These are phyloP conservation scores for Eucalyptus erythrocorys DNA, from an alignment of 345 rosid species.

Conservation along the genomic window DNA sequence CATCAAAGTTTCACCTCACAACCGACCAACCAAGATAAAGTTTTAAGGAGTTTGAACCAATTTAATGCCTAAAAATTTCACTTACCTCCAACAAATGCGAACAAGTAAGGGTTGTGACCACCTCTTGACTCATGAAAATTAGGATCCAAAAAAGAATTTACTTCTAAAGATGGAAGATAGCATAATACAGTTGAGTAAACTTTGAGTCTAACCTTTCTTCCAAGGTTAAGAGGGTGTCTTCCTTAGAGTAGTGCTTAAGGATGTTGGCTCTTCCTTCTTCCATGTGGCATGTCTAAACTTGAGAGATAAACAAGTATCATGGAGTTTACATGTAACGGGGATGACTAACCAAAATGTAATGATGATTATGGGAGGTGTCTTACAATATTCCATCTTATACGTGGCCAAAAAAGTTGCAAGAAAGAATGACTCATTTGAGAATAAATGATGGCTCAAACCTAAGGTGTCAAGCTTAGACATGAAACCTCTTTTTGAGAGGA, in stretches of 20 bases:
- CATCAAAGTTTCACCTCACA: neutral
- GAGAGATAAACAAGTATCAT: no score
- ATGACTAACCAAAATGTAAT: no score
- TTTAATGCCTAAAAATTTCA: neutral
- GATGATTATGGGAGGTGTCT: neutral
- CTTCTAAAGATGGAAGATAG: neutral
- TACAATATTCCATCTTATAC: neutral
- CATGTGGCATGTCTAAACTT: no score
- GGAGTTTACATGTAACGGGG: no score
- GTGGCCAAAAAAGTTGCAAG: neutral
- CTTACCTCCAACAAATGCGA: neutral
- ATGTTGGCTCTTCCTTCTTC: no score
- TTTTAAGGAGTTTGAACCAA: no score
- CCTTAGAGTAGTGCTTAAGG: neutral
- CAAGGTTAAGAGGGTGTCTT: neutral
- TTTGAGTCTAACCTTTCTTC: neutral
- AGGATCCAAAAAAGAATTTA: neutral
- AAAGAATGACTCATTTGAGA: neutral
- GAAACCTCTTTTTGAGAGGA: neutral
- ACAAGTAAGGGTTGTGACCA: neutral
- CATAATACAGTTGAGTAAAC: neutral
- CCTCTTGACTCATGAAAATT: neutral
- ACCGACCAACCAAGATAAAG: neutral
- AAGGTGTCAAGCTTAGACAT: neutral
- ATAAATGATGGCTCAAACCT: neutral